Base-by-base conservation (phyloP, 768 basidiomycete species). In the Pleurotus pulmonarius region DNA sequence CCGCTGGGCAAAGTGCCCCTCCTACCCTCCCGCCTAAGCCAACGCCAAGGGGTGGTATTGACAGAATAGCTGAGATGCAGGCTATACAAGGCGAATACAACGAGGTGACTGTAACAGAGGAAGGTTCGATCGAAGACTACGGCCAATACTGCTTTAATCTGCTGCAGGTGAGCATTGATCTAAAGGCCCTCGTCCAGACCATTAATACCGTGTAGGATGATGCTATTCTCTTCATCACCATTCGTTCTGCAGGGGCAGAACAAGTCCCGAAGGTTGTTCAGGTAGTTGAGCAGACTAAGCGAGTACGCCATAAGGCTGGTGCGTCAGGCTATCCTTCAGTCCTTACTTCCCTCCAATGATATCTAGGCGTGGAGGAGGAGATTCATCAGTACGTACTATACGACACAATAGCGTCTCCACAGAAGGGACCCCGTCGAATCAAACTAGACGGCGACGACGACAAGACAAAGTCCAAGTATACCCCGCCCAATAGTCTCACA, bases 201-300 rank as follows among this genome's bases (percentile, higher is more conserved):
- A 26, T 55, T 11, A 38, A 40, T 45, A 49, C 26, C 46, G 12
- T 58, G 6, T 51, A 90, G 89, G 89, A 92, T 57, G 85, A 89
- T 57, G 86, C 87, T 4, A 86, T 94, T 82, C 70, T 93, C 11
- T 93, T 91, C 64, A 80, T 93, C 56, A 85, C 85, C 4, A 70
- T 94, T 24, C 80, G 84, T 24, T 88, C 90, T 5, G 77, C 80
- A 25, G 79, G 82, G 15, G 70, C 82, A 1, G 73, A 76, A 2
- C 75, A 88, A 46, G 92, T 92, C 3, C 80, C 88, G 3, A 92
- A 90, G 63, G 91, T 92, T 1, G 74, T 93, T 34, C 83, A 85
- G 55, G 85, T 92, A 3, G 90, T 91, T 0, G 88, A 92, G 62
- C 82, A 90, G 64, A 84, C 83, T 0, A 93, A 89, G 65, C 81